Evolutionary conservation across 140 eudicot genomes (phyloP).

Genomic region (Stevia rebaudiana): DNA sequence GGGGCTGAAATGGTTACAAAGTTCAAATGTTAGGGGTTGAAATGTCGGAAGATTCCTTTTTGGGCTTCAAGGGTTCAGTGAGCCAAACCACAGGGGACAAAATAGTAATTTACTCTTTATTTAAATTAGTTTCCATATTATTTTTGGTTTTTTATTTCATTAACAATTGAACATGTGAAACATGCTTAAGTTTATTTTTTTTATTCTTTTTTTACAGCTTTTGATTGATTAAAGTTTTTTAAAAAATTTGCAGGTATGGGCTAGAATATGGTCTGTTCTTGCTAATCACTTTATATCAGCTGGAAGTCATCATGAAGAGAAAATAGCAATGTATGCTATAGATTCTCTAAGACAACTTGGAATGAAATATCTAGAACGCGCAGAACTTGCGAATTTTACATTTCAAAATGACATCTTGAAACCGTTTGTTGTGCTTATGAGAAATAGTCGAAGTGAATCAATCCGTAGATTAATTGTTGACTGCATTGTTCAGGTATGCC

Average conservation of each 20-base stretch:
- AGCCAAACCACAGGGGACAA: too few relatives aligned
- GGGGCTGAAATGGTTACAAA: too few relatives aligned
- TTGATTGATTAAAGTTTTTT: slow-evolving; percentile 10
- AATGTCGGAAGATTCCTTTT: too few relatives aligned
- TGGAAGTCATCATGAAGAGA: slow-evolving; percentile 98
- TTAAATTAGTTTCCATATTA: slow-evolving; percentile 1
- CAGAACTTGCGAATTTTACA: slow-evolving; percentile 90
- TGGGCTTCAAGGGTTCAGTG: too few relatives aligned
- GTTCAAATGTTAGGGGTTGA: too few relatives aligned
- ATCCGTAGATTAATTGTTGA: slow-evolving; percentile 84
- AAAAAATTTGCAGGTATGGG: slow-evolving; percentile 79
- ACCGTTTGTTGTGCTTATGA: slow-evolving; percentile 90
- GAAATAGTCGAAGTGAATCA: slow-evolving; percentile 80
- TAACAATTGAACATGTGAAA: slow-evolving; percentile 16
- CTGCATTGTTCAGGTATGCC: slow-evolving; percentile 87
- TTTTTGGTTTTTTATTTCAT: not conserved
- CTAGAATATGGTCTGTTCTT: slow-evolving; percentile 95
- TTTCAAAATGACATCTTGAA: slow-evolving; percentile 94
- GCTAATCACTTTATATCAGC: slow-evolving; percentile 90
- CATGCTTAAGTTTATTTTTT: not conserved
- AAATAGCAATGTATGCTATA: slow-evolving; percentile 97
- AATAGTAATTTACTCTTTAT: not conserved
- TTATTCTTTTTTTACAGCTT: too few relatives aligned
- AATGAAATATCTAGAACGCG: slow-evolving; percentile 96
- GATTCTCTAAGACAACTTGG: slow-evolving; percentile 96